Evolutionary conservation across 2,329 filamentous ascomycete genomes (phyloP), one percentile per base, ranked within the genome.

Genomic region (Didymella pinodella): DNA sequence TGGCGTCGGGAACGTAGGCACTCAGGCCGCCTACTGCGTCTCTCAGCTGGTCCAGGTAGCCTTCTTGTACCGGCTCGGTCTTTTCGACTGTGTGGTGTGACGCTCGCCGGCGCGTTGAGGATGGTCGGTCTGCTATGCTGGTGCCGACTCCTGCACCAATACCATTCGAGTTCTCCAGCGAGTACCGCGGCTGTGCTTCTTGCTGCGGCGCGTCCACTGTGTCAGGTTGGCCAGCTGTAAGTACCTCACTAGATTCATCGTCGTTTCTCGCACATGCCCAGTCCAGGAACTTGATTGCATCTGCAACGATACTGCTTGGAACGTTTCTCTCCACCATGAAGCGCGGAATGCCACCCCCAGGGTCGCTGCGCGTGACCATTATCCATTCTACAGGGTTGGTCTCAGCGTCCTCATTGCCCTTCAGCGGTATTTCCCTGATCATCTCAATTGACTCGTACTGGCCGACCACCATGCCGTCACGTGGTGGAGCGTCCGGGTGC

Each of bases 271-370:
- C 78, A 62, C 83, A 84, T 3, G 88, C 88, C 93, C 93, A 96
- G 57, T 92, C 86, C 14, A 95, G 75, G 66, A 96, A 96, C 75
- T 93, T 95, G 52, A 85, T 84, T 0, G 92, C 90, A 74, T 96
- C 93, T 41, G 83, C 83, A 26, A 92, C 85, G 67, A 97, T 95
- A 34, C 91, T 91, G 11, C 84, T 87, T 0, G 93, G 93, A 0
- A 93, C 96, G 29, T 90, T 91, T 72, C 91, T 88, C 70, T 96
- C 93, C n/a, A 96, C 91, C 84, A 97, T 88, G 78, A 95, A 96
- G 14, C 91, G 85, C 1, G 93, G 93, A 18, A 97, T 93, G 59
- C 88, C 94, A 51, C 93, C 93, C 11, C 93, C 93, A 3, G 93
- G 92, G 68, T 97, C 92, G 74, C 90, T 94, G 48, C 93, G 84